Conservation (phyloP, 495 filamentous ascomycete species). For the Amniculicola lignicola region DNA sequence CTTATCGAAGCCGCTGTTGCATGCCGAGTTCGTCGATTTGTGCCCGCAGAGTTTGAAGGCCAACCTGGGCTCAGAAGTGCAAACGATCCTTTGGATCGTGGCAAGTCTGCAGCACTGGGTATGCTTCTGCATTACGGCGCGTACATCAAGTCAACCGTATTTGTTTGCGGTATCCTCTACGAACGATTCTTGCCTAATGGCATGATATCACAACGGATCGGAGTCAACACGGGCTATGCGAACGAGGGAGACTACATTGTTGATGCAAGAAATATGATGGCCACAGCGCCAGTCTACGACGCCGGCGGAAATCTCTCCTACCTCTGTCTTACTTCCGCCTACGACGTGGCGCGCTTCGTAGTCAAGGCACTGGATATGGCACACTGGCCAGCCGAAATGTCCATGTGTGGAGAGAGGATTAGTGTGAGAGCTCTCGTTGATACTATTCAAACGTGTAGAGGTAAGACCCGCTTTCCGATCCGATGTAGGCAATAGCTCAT, state of each 20-base stretch:
- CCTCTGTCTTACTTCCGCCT: slow-evolving; percentile 63
- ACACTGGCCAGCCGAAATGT: slow-evolving; percentile 64
- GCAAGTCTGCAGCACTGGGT: slow-evolving; percentile 54
- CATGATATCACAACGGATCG: slow-evolving; percentile 54
- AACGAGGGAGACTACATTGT: slow-evolving; percentile 63
- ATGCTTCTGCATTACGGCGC: slow-evolving; percentile 54
- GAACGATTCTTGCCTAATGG: slow-evolving; percentile 68
- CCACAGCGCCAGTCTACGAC: slow-evolving; percentile 55
- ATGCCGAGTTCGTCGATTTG: slow-evolving; percentile 63
- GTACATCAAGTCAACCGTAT: slow-evolving; percentile 61
- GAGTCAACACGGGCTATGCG: slow-evolving; percentile 46
- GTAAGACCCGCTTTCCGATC: slow-evolving; percentile 21
- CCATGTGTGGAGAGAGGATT: slow-evolving; percentile 61
- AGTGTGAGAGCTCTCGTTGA: slow-evolving; percentile 35
- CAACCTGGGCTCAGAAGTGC: slow-evolving; percentile 44
- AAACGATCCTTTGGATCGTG: slow-evolving; percentile 52
- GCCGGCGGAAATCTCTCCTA: slow-evolving; percentile 48
- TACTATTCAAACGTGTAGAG: slow-evolving; percentile 31
- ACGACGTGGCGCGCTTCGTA: slow-evolving; percentile 65
- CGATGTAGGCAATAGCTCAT: not conserved
- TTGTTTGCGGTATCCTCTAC: slow-evolving; percentile 73
- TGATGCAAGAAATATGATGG: slow-evolving; percentile 55
- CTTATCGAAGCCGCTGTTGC: slow-evolving; percentile 68
- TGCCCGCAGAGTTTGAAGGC: slow-evolving; percentile 75
- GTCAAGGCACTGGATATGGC: slow-evolving; percentile 58